These are phyloP conservation scores for Populus pruinosa DNA, from an alignment of 345 rosid species.

Conservation along the genomic window DNA sequence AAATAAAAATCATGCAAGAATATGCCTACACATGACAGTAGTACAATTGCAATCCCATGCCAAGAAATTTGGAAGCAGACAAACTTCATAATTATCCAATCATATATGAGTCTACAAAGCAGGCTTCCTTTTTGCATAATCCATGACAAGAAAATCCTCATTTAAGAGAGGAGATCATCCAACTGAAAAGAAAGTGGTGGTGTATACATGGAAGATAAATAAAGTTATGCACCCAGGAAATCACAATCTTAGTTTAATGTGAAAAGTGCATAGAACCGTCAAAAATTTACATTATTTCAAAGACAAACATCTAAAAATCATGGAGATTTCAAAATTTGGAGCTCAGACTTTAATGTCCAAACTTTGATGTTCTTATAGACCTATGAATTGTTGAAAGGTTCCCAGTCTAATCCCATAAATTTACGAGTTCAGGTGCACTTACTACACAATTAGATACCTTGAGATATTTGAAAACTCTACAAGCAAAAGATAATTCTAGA, in stretches of 20 bases:
- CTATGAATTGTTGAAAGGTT: neutral
- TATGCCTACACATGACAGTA: too few species aligned
- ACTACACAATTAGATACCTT: neutral
- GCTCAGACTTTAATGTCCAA: neutral
- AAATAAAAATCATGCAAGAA: neutral
- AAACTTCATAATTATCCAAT: neutral
- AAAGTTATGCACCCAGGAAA: neutral
- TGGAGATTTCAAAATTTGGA: neutral
- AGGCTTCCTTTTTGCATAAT: neutral
- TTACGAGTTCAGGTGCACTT: neutral
- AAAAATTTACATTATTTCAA: neutral
- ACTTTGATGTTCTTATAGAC: neutral
- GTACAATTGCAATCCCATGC: neutral
- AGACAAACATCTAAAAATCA: neutral
- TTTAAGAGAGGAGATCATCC: neutral
- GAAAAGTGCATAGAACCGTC: neutral
- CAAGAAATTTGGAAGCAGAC: neutral
- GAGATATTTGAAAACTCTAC: neutral
- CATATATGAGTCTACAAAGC: neutral
- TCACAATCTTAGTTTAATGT: neutral
- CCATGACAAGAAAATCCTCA: neutral
- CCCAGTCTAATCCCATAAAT: neutral
- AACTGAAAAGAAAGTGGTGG: neutral
- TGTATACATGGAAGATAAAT: neutral
- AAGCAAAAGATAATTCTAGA: neutral